These are phyloP conservation scores for Cutaneotrichosporon daszewskae DNA, from an alignment of 1,284 basidiomycete genomes.

Conservation along the genomic window DNA sequence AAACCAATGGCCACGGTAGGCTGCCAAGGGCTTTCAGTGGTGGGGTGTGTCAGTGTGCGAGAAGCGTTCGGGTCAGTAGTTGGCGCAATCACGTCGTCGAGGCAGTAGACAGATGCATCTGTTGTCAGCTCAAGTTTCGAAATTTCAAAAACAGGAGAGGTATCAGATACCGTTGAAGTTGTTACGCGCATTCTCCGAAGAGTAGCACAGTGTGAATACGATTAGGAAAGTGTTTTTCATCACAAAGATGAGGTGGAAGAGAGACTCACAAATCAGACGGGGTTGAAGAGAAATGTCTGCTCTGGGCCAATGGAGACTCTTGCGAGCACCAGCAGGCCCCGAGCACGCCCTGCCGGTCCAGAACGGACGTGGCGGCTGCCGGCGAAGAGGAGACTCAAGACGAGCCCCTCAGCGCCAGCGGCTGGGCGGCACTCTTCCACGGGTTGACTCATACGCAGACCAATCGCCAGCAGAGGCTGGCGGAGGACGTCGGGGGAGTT, in stretches of 20 bases:
- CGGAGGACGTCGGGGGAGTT: conserved; percentile 31
- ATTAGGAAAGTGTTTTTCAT: conserved; percentile 46
- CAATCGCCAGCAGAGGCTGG: conserved; percentile 46
- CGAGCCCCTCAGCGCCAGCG: conserved; percentile 8
- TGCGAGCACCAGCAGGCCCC: conserved; percentile 4
- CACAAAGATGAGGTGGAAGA: conserved; percentile 18
- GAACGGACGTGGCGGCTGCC: conserved; percentile 3
- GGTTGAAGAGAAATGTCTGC: conserved; percentile 13
- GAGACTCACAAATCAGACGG: conserved; percentile 8
- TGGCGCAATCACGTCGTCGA: too few species aligned
- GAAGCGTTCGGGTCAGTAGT: conserved; percentile 6
- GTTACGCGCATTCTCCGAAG: conserved; percentile 40
- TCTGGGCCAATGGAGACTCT: conserved; percentile 7
- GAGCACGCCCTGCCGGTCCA: conserved; percentile 10
- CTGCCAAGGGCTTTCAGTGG: conserved; percentile 36
- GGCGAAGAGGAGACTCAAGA: conserved; percentile 7
- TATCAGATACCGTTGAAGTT: conserved; percentile 48
- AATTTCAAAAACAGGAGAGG: conserved; percentile 4
- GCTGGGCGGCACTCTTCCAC: conserved; percentile 37
- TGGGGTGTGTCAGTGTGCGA: too few species aligned
- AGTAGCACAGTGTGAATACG: conserved; percentile 49
- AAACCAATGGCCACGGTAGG: conserved; percentile 28
- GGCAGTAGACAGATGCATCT: conserved; percentile 15
- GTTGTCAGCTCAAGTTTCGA: conserved; percentile 9
- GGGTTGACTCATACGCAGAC: conserved; percentile 48